A percentile compares a stretch with the other conserved stretches of the same genome.
Conservation (phyloP, 2,329 filamentous ascomycete genomes). For the Ceratocystis destructans region DNA sequence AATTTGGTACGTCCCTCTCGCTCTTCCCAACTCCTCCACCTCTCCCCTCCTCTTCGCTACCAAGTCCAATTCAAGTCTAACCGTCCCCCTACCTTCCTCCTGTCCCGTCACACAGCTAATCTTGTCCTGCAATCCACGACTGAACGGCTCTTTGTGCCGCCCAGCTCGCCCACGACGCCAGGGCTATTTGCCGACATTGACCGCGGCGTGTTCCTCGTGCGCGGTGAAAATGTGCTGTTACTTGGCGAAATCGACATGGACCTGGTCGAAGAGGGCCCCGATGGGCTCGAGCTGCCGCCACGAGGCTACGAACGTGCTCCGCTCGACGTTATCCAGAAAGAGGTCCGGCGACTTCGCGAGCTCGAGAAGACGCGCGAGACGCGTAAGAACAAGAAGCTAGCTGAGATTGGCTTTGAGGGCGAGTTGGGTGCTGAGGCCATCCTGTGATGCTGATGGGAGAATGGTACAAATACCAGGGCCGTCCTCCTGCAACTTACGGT, state of each 20-base stretch:
- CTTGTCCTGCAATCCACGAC: slow-evolving; percentile 85
- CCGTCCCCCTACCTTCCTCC: background rate
- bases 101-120: slow-evolving; percentile 51
- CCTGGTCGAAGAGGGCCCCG: slow-evolving; percentile 72
- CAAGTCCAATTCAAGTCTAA: slow-evolving; percentile 38
- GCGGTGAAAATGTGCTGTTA: slow-evolving; percentile 92
- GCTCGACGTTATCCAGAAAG: slow-evolving; percentile 52
- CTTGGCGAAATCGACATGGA: slow-evolving; percentile 95
- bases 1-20: slow-evolving; percentile 58
- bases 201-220: slow-evolving; percentile 77
- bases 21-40: slow-evolving; percentile 11
- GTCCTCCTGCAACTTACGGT: background rate
- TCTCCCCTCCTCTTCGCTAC: slow-evolving; percentile 5
- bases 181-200: slow-evolving; percentile 68
- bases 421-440: slow-evolving; percentile 32
- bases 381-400: slow-evolving; percentile 54
- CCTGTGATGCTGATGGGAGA: background rate
- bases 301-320: slow-evolving; percentile 52
- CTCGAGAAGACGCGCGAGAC: slow-evolving; percentile 62
- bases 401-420: slow-evolving; percentile 72
- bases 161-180: slow-evolving; percentile 31
- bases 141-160: slow-evolving; percentile 64
- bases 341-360: slow-evolving; percentile 58
- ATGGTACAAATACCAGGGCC: background rate
- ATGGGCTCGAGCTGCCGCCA: slow-evolving; percentile 55